phyloP scores from a whole-genome alignment of 2,329 filamentous ascomycete species.

The Cercospora canescens region DNA sequence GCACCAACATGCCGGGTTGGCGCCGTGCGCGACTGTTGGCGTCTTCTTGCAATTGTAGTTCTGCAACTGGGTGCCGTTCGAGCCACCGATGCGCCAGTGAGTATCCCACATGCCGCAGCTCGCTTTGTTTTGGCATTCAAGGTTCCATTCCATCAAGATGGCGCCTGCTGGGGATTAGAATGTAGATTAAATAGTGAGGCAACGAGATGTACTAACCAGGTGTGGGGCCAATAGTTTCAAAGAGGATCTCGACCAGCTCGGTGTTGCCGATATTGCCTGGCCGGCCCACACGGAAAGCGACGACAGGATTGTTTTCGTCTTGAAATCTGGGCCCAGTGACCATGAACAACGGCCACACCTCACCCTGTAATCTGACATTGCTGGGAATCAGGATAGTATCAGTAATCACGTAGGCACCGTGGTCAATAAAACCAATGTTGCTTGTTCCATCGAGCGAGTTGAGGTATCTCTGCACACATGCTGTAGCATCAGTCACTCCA shows the following conservation, averaged over 20 bases:
- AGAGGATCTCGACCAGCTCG: constrained; percentile 83
- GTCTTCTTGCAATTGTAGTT: constrained; percentile 76
- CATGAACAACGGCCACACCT: constrained; percentile 63
- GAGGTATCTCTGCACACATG: constrained; percentile 76
- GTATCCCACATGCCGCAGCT: constrained; percentile 86
- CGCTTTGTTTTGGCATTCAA: constrained; percentile 65
- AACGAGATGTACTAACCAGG: constrained; percentile 42
- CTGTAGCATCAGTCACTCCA: constrained; percentile 81
- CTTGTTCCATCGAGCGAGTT: constrained; percentile 60
- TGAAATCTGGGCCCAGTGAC: constrained; percentile 72
- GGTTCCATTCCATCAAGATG: constrained; percentile 88
- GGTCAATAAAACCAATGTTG: constrained; percentile 63
- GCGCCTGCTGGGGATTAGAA: constrained; percentile 55
- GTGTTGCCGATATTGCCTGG: constrained; percentile 74
- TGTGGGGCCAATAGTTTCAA: constrained; percentile 77
- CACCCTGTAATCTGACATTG: constrained; percentile 56
- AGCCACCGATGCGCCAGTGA: constrained; percentile 71
- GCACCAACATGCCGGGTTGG: constrained; percentile 64
- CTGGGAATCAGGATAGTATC: constrained; percentile 52
- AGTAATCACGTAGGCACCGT: constrained; percentile 62
- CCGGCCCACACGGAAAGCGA: constrained; percentile 79
- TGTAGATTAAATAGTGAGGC: not conserved
- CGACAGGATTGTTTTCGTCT: constrained; percentile 71
- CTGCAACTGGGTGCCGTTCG: constrained; percentile 62
- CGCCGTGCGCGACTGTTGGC: constrained; percentile 51